Percentiles rank a stretch among this genome's conserved stretches.
Evolutionary conservation across 1,284 basidiomycete genomes (phyloP).

Genomic region (Inonotus hispidus): DNA sequence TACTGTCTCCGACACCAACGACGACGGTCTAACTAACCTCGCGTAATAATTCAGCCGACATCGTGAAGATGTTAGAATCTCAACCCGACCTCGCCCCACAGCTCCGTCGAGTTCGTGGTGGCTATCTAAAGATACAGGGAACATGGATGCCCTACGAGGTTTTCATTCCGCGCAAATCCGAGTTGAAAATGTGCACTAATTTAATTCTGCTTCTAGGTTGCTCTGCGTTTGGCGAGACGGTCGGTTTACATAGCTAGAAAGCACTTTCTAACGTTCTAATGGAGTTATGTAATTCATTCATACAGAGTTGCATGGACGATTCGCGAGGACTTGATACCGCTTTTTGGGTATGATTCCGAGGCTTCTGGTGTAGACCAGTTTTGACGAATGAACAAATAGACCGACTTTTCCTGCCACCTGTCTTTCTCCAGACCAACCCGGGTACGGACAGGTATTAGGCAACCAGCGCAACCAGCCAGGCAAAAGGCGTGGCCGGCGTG

Average conservation of each 20-base stretch:
- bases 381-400: constrained; percentile 32
- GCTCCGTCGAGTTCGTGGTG: constrained; percentile 76
- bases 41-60: constrained; percentile 56
- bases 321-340: constrained; percentile 72
- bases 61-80: constrained; percentile 84
- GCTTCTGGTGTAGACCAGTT: constrained; percentile 19
- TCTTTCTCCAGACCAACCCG: constrained; percentile 74
- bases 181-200: constrained; percentile 7
- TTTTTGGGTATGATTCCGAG: constrained; percentile 61
- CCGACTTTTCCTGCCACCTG: constrained; percentile 72
- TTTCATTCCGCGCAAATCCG: constrained; percentile 13
- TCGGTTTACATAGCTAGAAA: constrained; percentile 31
- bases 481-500: constrained; percentile 56
- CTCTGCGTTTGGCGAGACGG: constrained; percentile 70
- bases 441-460: constrained; percentile 73
- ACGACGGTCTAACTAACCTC: constrained; percentile 11
- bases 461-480: constrained; percentile 50
- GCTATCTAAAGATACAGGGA: constrained; percentile 84
- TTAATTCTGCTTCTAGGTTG: constrained; percentile 41
- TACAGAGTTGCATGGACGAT: constrained; percentile 83
- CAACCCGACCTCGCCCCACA: constrained; percentile 78
- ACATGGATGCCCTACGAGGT: constrained; percentile 90
- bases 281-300: constrained; percentile 21
- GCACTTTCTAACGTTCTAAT: constrained; percentile 7
- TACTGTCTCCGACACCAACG: constrained; percentile 6